These are phyloP conservation scores for Fusarium sp. DNA, from an alignment of 2,329 filamentous ascomycete species.

Conservation along the genomic window DNA sequence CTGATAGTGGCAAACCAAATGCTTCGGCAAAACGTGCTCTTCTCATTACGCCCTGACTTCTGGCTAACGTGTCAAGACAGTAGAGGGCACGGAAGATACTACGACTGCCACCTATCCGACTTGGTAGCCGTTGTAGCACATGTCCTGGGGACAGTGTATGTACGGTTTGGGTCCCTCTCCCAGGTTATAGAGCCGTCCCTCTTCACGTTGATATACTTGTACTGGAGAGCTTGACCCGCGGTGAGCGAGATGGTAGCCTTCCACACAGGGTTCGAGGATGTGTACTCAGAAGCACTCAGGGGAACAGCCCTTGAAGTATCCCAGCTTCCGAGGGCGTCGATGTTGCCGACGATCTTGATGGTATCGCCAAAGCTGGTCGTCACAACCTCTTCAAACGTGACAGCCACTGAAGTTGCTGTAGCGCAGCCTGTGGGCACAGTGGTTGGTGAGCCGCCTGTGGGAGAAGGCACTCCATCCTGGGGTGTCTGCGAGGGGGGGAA, in stretches of 20 bases:
- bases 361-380: conserved; percentile 69
- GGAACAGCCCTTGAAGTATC: conserved; percentile 61
- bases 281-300: conserved; percentile 68
- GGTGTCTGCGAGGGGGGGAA: conserved; percentile 62
- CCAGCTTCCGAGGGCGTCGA: conserved; percentile 70
- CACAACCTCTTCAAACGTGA: conserved; percentile 69
- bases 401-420: conserved; percentile 58
- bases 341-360: conserved; percentile 71
- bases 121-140: conserved; percentile 44
- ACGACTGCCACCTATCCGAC: conserved; percentile 47
- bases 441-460: conserved; percentile 44
- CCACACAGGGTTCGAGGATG: conserved; percentile 69
- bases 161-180: conserved; percentile 69
- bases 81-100: neutral
- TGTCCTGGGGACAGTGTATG: conserved; percentile 46
- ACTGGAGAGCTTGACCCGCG: conserved; percentile 66
- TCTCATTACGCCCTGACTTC: neutral
- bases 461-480: conserved; percentile 46
- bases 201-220: conserved; percentile 73
- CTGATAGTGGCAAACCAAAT: too few species aligned
- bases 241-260: conserved; percentile 62
- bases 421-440: conserved; percentile 50
- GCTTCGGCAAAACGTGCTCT: neutral
- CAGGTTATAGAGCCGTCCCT: conserved; percentile 65
- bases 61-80: neutral